A percentile compares a stretch with the other conserved stretches of the same genome.
These are phyloP conservation scores for Arachis monticola DNA, from an alignment of 331 rosid species.

Conservation along the genomic window DNA sequence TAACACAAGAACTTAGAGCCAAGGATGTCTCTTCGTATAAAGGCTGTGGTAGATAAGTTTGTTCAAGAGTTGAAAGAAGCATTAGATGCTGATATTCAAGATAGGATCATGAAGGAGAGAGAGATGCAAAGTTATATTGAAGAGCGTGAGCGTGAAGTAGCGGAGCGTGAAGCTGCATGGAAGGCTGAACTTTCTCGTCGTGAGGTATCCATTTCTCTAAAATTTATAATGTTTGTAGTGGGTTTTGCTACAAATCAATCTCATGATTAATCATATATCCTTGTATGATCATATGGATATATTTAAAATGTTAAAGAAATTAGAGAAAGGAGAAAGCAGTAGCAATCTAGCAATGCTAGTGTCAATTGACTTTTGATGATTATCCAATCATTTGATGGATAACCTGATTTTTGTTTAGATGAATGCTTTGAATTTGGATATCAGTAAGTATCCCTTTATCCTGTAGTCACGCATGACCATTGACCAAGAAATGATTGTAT, in stretches of 20 bases:
- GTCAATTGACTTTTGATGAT: not conserved
- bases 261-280: not conserved
- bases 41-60: slow-evolving; percentile 90
- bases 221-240: not conserved
- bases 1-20: not conserved
- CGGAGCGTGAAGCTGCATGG: slow-evolving; percentile 99
- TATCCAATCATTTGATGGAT: not conserved
- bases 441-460: not conserved
- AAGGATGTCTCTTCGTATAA: slow-evolving; percentile 84
- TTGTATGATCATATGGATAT: not conserved
- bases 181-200: slow-evolving; percentile 99
- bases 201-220: slow-evolving; percentile 56
- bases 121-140: slow-evolving; percentile 98
- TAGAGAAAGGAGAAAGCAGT: not conserved
- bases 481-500: slow-evolving; percentile 7
- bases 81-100: slow-evolving; percentile 91
- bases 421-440: slow-evolving; percentile 4
- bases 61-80: slow-evolving; percentile 94
- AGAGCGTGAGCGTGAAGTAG: slow-evolving; percentile 97
- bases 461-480: slow-evolving; percentile 5
- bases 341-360: not conserved
- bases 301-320: not conserved
- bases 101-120: slow-evolving; percentile 92
- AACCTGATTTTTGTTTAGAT: slow-evolving; percentile 12
- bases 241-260: not conserved